A percentile compares a stretch with the other conserved stretches of the same genome.
phyloP scores from a whole-genome alignment of 1,284 basidiomycete genomes.

The Vanrija humicola region DNA sequence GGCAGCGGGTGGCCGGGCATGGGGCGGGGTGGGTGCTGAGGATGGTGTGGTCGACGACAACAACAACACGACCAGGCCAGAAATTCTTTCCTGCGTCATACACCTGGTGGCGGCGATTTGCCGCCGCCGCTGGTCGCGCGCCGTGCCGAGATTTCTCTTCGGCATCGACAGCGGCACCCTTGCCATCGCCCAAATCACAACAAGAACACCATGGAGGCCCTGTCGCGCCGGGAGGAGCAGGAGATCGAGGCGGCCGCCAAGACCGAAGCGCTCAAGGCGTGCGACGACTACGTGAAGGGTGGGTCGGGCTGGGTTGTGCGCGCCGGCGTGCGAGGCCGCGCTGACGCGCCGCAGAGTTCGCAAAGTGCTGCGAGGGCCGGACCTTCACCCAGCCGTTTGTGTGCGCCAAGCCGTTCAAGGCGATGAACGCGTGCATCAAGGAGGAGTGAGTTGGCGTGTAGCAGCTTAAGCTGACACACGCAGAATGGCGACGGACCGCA shows the following conservation, averaged over 20 bases:
- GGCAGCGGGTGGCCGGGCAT: not conserved
- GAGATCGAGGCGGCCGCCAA: conserved; percentile 71
- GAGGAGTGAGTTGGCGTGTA: conserved; percentile 60
- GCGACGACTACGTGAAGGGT: conserved; percentile 73
- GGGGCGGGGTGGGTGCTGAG: not conserved
- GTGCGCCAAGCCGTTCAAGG: conserved; percentile 66
- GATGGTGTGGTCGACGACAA: not conserved
- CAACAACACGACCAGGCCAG: no score
- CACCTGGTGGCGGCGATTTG: not conserved
- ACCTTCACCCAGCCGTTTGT: conserved; percentile 80
- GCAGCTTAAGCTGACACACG: not conserved
- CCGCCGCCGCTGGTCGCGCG: not conserved
- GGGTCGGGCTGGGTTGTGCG: not conserved
- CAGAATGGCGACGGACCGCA: conserved; percentile 37
- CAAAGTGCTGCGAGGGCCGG: conserved; percentile 72
- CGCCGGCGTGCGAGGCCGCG: no score
- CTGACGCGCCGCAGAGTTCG: conserved; percentile 60
- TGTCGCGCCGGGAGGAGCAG: conserved; percentile 84
- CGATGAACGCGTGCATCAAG: conserved; percentile 73
- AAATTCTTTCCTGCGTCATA: no score
- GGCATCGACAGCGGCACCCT: not conserved
- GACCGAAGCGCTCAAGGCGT: conserved; percentile 69
- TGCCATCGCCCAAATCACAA: not conserved
- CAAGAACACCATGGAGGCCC: conserved; percentile 62
- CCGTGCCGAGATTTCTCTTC: not conserved